These are phyloP conservation scores for Suhomyces wounanorum DNA, from an alignment of 1,139 yeast genomes.

Conservation along the genomic window DNA sequence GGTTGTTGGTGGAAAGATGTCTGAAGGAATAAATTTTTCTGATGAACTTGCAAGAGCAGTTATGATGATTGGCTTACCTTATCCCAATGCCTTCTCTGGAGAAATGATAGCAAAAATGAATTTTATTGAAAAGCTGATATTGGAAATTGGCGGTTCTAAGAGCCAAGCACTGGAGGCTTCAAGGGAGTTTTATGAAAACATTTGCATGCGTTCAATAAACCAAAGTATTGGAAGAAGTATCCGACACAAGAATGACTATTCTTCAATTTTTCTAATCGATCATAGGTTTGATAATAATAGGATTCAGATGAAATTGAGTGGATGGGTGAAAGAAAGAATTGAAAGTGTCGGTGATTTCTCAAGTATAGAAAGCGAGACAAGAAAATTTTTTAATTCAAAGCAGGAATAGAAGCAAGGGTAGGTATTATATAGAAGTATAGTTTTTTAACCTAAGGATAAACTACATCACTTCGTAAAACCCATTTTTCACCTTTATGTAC, in stretches of 20 bases:
- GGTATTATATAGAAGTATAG: neutral
- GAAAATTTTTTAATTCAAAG: slow-evolving; percentile 28
- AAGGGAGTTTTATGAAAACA: slow-evolving; percentile 71
- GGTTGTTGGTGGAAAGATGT: slow-evolving; percentile 91
- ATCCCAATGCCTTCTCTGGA: slow-evolving; percentile 82
- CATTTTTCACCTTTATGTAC: slow-evolving; percentile 60
- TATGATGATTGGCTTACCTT: slow-evolving; percentile 86
- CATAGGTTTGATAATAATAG: slow-evolving; percentile 51
- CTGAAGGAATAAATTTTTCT: slow-evolving; percentile 92
- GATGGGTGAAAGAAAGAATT: slow-evolving; percentile 67
- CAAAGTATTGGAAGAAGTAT: slow-evolving; percentile 95
- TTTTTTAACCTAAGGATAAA: slow-evolving; percentile 22
- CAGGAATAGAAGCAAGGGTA: slow-evolving; percentile 3
- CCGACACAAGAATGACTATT: slow-evolving; percentile 79
- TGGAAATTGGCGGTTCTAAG: slow-evolving; percentile 41
- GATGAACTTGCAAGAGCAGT: slow-evolving; percentile 87
- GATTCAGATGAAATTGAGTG: slow-evolving; percentile 66
- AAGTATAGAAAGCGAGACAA: slow-evolving; percentile 23
- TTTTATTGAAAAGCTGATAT: slow-evolving; percentile 55
- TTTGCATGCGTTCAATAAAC: slow-evolving; percentile 90
- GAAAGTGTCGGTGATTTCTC: slow-evolving; percentile 10
- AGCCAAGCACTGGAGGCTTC: slow-evolving; percentile 49
- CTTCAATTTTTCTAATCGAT: slow-evolving; percentile 74
- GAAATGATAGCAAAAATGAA: slow-evolving; percentile 75
- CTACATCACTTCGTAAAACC: slow-evolving; percentile 66